Percentiles rank a stretch among this genome's conserved stretches.
These are phyloP conservation scores for Botryotinia narcissicola DNA, from an alignment of 2,329 filamentous ascomycete species.

Conservation along the genomic window DNA sequence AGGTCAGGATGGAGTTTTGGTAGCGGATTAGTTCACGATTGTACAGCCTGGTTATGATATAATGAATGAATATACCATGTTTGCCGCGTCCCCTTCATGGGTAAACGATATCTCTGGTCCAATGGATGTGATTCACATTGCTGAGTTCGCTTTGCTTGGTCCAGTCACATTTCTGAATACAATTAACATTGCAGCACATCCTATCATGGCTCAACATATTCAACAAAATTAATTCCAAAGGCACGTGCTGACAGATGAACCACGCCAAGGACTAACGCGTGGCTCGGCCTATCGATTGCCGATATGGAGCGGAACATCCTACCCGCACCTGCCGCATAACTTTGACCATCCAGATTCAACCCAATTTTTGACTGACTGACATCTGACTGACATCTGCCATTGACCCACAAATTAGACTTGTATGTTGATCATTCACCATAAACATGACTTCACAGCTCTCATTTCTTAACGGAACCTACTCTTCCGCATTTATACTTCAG, in stretches of 20 bases:
- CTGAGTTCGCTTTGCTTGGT: background rate
- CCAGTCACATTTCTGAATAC: background rate
- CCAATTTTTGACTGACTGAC: background rate
- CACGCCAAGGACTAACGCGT: background rate
- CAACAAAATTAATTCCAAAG: background rate
- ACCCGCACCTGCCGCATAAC: background rate
- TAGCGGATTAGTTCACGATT: background rate
- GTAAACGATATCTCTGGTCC: background rate
- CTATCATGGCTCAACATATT: background rate
- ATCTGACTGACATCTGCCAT: background rate
- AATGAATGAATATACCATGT: conserved; percentile 14
- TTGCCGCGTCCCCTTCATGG: background rate
- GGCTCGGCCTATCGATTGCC: background rate
- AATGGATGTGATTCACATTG: background rate
- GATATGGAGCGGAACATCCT: background rate
- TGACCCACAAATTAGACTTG: background rate
- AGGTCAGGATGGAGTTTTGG: conserved; percentile 8
- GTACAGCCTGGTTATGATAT: conserved; percentile 11
- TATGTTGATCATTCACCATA: background rate
- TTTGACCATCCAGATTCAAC: too few relatives aligned
- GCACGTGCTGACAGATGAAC: background rate
- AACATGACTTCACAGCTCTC: background rate
- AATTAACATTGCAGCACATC: background rate
- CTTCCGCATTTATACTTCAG: background rate
- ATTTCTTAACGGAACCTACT: background rate